A percentile compares a stretch with the other conserved stretches of the same genome.
phyloP scores from a whole-genome alignment of 2,329 filamentous ascomycete species.

The Teratosphaeria epicoccoides region DNA sequence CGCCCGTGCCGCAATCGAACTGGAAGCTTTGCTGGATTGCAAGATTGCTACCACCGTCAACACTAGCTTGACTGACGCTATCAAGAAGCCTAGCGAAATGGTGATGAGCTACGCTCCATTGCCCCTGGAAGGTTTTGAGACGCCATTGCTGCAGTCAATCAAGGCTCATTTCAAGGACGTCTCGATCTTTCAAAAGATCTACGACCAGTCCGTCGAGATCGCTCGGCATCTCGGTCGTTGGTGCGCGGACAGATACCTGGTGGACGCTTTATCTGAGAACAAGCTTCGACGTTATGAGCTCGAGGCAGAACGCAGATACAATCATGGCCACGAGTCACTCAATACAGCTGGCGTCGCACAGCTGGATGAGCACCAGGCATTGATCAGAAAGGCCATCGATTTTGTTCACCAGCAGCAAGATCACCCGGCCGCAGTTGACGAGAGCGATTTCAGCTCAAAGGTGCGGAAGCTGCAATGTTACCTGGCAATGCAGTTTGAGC shows the following conservation, averaged over 20 bases:
- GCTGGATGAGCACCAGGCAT: slow-evolving; percentile 43
- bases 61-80: slow-evolving; percentile 46
- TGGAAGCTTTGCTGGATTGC: slow-evolving; percentile 69
- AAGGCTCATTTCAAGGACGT: slow-evolving; percentile 43
- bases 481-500: slow-evolving; percentile 53
- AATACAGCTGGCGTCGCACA: slow-evolving; percentile 19
- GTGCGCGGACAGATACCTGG: slow-evolving; percentile 63
- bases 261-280: slow-evolving; percentile 14
- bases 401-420: slow-evolving; percentile 14
- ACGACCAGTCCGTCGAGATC: slow-evolving; percentile 50
- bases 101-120: slow-evolving; percentile 47
- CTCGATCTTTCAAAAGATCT: slow-evolving; percentile 41
- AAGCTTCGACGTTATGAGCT: slow-evolving; percentile 17
- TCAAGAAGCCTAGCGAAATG: slow-evolving; percentile 51
- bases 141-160: slow-evolving; percentile 52
- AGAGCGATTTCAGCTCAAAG: slow-evolving; percentile 57
- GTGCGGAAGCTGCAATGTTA: slow-evolving; percentile 52
- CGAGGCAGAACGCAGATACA: slow-evolving; percentile 21
- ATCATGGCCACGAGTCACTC: slow-evolving; percentile 15
- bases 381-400: slow-evolving; percentile 49
- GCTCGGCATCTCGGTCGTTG: slow-evolving; percentile 64
- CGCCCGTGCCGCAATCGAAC: slow-evolving; percentile 50
- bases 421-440: slow-evolving; percentile 3
- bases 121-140: slow-evolving; percentile 43
- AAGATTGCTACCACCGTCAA: slow-evolving; percentile 69